Evolutionary conservation across 768 basidiomycete species (phyloP).

Genomic region (Dentipellis sp.): DNA sequence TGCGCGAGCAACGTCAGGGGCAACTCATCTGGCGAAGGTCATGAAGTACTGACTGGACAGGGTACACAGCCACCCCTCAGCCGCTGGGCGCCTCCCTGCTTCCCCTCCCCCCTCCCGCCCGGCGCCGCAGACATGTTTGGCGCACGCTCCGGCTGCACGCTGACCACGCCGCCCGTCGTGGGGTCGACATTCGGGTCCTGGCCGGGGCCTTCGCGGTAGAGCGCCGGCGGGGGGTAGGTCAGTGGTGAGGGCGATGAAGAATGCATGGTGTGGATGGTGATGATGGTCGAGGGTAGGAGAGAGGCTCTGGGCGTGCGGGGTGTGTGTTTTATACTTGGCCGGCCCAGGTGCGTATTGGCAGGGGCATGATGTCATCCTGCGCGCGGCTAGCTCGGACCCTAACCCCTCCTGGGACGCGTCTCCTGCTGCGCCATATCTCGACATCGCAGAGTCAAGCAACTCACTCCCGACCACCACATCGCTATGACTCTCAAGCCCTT

Average conservation of each 20-base stretch:
- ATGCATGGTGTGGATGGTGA: neutral
- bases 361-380: neutral
- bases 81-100: neutral
- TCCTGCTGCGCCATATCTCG: neutral
- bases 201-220: neutral
- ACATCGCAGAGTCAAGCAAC: neutral
- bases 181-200: neutral
- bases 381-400: neutral
- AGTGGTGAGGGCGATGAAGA: neutral
- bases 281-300: neutral
- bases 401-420: too few species aligned
- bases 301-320: neutral
- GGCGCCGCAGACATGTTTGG: neutral
- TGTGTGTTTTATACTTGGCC: neutral
- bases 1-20: neutral
- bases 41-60: neutral
- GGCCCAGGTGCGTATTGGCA: neutral
- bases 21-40: neutral
- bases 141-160: neutral
- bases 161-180: neutral
- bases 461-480: slow-evolving; percentile 4
- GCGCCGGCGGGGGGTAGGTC: neutral
- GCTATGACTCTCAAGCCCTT: slow-evolving; percentile 45
- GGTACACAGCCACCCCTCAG: neutral
- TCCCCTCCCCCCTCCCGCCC: neutral